Evolutionary conservation across 768 basidiomycete species (phyloP), one percentile per base, ranked within the genome.

Genomic region (Agaricus blazei): DNA sequence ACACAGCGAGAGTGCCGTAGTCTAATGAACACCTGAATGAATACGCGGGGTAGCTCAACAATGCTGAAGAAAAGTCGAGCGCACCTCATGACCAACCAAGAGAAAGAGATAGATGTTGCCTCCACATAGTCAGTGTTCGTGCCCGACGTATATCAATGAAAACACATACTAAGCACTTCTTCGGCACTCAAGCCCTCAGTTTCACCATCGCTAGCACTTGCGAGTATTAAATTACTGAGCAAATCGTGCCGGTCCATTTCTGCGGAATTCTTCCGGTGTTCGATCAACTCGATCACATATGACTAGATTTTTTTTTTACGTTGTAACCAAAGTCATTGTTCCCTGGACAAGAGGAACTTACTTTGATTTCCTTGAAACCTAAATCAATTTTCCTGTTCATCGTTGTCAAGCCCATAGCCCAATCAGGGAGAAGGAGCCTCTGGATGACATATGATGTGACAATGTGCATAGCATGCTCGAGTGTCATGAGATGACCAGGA

Each of bases 61-160:
- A 24, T 46, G 23, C 14, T 27, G 15, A 15, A 2, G n/a, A 3
- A 29, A 52, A 31, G 24, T 5, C 45, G 14, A 9, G 28, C 60
- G 4, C 31, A 79, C 79, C 70, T 82, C 82, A 56, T 82, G 79
- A 14, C 83, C 82, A 34, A 83, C 84, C 12, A 83, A 61, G 15
- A 83, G 61, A 49, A 75, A 76, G n/a, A 76, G 70, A 41, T 70
- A 77, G 31, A 74, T 69, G 55, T 77, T 75, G 9, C 73, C 74
- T 69, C 37, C 34, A 3, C 34, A 19, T 12, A 12, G 46, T 43
- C 7, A 7, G 8, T 26, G 12, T 4, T 5, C 9, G 3, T 46
- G 23, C 24, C 8, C 12, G 9, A 12, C 14, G 31, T 19, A 5
- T 7, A 24, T 27, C 9, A 37, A 14, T 37, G 23, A 27, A 27